phyloP scores from a whole-genome alignment of 495 filamentous ascomycete genomes.

The Neurospora sp. region DNA sequence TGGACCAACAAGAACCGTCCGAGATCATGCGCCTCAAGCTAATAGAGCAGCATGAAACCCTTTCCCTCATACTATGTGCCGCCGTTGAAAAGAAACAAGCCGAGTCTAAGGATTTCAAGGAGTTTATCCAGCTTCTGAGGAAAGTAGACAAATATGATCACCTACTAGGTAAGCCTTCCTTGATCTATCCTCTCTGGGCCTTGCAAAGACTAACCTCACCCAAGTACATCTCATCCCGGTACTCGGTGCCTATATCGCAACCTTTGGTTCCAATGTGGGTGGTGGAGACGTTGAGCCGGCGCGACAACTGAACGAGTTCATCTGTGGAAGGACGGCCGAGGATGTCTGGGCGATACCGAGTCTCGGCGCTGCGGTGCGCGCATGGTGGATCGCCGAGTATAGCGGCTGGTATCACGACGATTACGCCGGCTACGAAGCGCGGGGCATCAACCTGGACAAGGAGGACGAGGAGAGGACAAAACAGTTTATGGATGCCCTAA shows the following conservation, averaged over 20 bases:
- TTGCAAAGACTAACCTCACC: neutral
- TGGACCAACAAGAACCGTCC: slow-evolving; percentile 64
- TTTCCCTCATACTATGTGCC: slow-evolving; percentile 66
- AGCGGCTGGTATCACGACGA: slow-evolving; percentile 79
- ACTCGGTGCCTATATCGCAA: slow-evolving; percentile 58
- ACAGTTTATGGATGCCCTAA: slow-evolving; percentile 64
- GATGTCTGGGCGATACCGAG: slow-evolving; percentile 57
- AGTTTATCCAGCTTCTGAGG: slow-evolving; percentile 54
- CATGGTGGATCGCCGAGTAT: slow-evolving; percentile 87
- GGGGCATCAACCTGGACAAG: slow-evolving; percentile 41
- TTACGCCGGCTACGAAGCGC: slow-evolving; percentile 45
- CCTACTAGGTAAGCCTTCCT: slow-evolving; percentile 24
- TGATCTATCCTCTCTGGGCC: neutral
- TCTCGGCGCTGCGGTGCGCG: slow-evolving; percentile 64
- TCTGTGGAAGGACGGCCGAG: slow-evolving; percentile 53
- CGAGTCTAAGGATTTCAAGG: slow-evolving; percentile 57
- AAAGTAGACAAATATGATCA: slow-evolving; percentile 64
- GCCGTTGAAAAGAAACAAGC: slow-evolving; percentile 67
- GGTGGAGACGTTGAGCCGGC: slow-evolving; percentile 48
- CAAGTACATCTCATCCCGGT: slow-evolving; percentile 73
- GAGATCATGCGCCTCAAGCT: slow-evolving; percentile 65
- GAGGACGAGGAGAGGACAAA: slow-evolving; percentile 61
- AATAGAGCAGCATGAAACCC: slow-evolving; percentile 74
- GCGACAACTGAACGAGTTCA: slow-evolving; percentile 53
- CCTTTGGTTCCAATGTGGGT: slow-evolving; percentile 65